A percentile compares a stretch with the other conserved stretches of the same genome.
These are phyloP conservation scores for Otatea glauca DNA, from an alignment of 176 grass and related monocot species.

Conservation along the genomic window DNA sequence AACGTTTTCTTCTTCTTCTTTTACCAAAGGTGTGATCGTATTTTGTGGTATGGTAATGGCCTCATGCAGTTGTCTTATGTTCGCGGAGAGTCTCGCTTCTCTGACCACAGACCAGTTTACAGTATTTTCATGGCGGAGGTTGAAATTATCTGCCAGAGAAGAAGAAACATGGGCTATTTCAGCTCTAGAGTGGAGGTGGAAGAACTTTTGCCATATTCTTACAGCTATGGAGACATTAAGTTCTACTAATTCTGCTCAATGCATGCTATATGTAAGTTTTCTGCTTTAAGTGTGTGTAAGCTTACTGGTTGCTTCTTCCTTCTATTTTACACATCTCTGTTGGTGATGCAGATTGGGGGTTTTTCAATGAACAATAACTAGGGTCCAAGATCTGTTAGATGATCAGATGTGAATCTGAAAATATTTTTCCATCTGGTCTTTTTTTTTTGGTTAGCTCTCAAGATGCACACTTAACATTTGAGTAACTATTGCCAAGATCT, in stretches of 20 bases:
- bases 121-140: slow-evolving; percentile 87
- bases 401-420: slow-evolving; percentile 42
- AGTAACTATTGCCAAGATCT: not conserved
- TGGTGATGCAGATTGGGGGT: slow-evolving; percentile 18
- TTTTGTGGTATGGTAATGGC: slow-evolving; percentile 86
- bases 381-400: slow-evolving; percentile 5
- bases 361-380: slow-evolving; percentile 21
- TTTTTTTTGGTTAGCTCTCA: slow-evolving; percentile 6
- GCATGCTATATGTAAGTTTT: slow-evolving; percentile 21
- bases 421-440: slow-evolving; percentile 43
- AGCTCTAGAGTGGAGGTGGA: slow-evolving; percentile 90
- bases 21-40: slow-evolving; percentile 81
- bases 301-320: slow-evolving; percentile 15
- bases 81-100: slow-evolving; percentile 88
- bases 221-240: slow-evolving; percentile 54
- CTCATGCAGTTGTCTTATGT: slow-evolving; percentile 78
- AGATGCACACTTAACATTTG: slow-evolving; percentile 11
- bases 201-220: slow-evolving; percentile 80
- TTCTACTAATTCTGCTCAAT: slow-evolving; percentile 45
- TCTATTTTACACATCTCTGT: slow-evolving; percentile 22
- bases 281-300: not conserved
- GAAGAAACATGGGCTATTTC: slow-evolving; percentile 70
- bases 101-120: slow-evolving; percentile 90
- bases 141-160: slow-evolving; percentile 68
- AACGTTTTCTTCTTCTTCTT: not conserved